Percentiles rank a stretch among this genome's conserved stretches.
Evolutionary conservation across 73 alveolate species (phyloP).

Genomic region (Tetrahymena elliotti): DNA sequence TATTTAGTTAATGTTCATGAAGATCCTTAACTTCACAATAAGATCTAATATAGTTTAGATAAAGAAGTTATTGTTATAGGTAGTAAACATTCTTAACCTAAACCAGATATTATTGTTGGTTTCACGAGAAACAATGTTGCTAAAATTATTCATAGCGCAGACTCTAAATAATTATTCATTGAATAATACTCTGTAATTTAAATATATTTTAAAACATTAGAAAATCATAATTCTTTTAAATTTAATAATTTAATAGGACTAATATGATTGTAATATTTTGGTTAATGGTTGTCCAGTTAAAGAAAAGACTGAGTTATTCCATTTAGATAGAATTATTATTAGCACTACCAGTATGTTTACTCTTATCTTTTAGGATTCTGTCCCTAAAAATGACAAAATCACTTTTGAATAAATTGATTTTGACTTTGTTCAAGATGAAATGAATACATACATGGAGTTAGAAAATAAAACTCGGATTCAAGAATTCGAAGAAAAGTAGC

Average conservation of each 20-base stretch:
- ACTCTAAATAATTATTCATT: slow-evolving; percentile 11
- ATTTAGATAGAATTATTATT: slow-evolving; percentile 61
- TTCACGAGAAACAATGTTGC: slow-evolving; percentile 87
- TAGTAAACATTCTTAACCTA: slow-evolving; percentile 77
- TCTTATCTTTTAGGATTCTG: slow-evolving; percentile 13
- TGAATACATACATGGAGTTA: slow-evolving; percentile 12
- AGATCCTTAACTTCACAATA: slow-evolving; percentile 86
- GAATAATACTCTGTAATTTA: slow-evolving; percentile 25
- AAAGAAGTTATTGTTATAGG: slow-evolving; percentile 78
- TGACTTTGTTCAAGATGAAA: slow-evolving; percentile 26
- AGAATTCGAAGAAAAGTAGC: slow-evolving; percentile 16
- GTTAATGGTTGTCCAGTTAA: slow-evolving; percentile 36
- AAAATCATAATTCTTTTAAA: not conserved
- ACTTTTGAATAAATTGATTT: slow-evolving; percentile 5
- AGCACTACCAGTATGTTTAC: slow-evolving; percentile 53
- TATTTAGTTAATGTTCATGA: slow-evolving; percentile 85
- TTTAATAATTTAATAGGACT: not conserved
- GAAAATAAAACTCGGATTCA: slow-evolving; percentile 13
- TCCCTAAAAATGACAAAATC: not conserved
- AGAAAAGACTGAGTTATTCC: slow-evolving; percentile 20
- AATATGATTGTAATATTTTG: slow-evolving; percentile 30
- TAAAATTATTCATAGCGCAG: slow-evolving; percentile 50
- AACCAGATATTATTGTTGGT: slow-evolving; percentile 79
- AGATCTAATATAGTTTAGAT: slow-evolving; percentile 58
- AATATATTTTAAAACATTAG: not conserved